Percentiles rank a stretch among this genome's conserved stretches.
Evolutionary conservation across 192 early-diverging fungal species (phyloP).

Genomic region (Spizellomyces sp.): DNA sequence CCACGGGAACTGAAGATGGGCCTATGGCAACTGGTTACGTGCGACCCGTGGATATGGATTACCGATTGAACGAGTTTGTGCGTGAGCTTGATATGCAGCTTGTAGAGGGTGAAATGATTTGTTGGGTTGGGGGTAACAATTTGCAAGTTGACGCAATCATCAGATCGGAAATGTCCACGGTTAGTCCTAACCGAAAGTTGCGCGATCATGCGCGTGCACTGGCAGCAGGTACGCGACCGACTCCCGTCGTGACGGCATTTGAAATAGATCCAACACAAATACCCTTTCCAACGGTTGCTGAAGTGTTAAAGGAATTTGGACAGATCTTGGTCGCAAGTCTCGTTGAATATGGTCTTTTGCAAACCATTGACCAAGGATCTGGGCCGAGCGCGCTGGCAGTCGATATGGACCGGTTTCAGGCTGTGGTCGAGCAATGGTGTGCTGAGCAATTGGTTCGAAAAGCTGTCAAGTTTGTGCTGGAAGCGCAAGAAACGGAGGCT

Average conservation of each 20-base stretch:
- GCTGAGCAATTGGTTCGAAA: constrained; percentile 10
- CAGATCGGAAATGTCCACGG: not conserved
- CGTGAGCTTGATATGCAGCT: not conserved
- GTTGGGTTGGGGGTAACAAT: no score
- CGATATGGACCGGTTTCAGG: not conserved
- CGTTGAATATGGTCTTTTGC: not conserved
- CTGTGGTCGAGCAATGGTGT: constrained; percentile 16
- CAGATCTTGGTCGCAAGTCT: not conserved
- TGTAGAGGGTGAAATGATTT: no score
- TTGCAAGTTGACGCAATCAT: no score
- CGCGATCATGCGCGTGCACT: constrained; percentile 5
- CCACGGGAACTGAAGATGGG: no score
- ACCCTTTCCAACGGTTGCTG: constrained; percentile 18
- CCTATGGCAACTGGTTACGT: no score
- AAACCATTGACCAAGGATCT: not conserved
- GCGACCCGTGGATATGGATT: not conserved
- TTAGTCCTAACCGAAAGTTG: not conserved
- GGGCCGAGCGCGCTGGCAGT: not conserved
- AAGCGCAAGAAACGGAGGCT: not conserved
- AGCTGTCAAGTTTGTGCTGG: not conserved
- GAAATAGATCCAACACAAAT: constrained; percentile 24
- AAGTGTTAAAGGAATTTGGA: constrained; percentile 20
- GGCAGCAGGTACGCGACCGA: constrained; percentile 20
- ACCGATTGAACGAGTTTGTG: not conserved
- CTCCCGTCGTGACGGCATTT: constrained; percentile 7